Conservation (phyloP, 768 basidiomycete genomes). For the Mycena sanguinolenta region DNA sequence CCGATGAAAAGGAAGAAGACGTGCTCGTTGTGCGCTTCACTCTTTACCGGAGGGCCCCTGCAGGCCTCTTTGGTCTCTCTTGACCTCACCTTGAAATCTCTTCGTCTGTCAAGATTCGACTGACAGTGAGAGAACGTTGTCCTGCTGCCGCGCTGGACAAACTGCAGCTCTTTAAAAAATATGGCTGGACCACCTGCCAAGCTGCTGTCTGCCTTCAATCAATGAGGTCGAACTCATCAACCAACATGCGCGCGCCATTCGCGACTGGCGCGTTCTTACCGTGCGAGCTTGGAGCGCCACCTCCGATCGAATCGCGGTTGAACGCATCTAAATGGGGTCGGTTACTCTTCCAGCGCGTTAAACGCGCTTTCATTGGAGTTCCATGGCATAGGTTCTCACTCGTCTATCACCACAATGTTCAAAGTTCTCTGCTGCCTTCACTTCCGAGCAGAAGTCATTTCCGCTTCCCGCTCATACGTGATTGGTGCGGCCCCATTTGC, state of each 20-base stretch:
- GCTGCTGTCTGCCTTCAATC: too few relatives aligned
- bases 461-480: conserved; percentile 21
- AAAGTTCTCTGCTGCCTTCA: conserved; percentile 2
- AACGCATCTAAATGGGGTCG: background rate
- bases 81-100: too few relatives aligned
- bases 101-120: too few relatives aligned
- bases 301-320: conserved; percentile 21
- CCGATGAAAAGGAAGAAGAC: too few relatives aligned
- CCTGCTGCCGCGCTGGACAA: too few relatives aligned
- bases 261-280: conserved; percentile 9
- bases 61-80: too few relatives aligned
- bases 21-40: too few relatives aligned
- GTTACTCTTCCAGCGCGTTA: conserved; percentile 1
- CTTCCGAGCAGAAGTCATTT: conserved; percentile 32
- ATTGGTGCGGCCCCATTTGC: conserved; percentile 11
- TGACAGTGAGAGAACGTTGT: too few relatives aligned
- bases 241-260: too few relatives aligned
- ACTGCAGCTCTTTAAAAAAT: too few relatives aligned
- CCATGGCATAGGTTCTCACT: conserved; percentile 2
- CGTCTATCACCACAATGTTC: conserved; percentile 33
- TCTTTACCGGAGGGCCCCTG: too few relatives aligned
- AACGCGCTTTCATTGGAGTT: conserved; percentile 14
- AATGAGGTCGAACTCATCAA: background rate
- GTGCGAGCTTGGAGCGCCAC: conserved; percentile 14
- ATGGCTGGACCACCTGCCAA: too few relatives aligned